A percentile compares a stretch with the other conserved stretches of the same genome.
Evolutionary conservation across 106 monocot genomes (phyloP).

Genomic region (Iris macrosiphon): DNA sequence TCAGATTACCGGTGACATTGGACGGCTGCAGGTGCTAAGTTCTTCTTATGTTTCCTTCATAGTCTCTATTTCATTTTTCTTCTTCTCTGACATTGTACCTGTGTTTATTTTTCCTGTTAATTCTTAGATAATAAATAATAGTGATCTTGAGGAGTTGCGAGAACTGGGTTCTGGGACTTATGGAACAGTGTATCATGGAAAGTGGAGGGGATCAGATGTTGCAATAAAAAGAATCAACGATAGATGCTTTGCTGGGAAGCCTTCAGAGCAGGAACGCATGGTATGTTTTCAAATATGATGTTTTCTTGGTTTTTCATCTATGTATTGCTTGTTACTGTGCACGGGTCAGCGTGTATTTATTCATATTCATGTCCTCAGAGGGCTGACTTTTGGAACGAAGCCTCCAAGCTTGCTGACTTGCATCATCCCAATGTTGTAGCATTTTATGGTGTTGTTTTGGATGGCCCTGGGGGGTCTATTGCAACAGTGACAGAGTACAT

Average conservation of each 20-base stretch:
- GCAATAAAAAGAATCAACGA: slow-evolving; percentile 39
- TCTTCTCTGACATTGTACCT: no score
- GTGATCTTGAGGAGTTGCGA: slow-evolving; percentile 29
- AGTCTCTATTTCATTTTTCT: no score
- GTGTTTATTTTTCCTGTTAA: neutral
- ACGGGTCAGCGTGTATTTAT: neutral
- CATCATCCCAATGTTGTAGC: slow-evolving; percentile 83
- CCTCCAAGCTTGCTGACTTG: slow-evolving; percentile 66
- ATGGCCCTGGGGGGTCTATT: slow-evolving; percentile 66
- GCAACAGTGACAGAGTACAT: slow-evolving; percentile 86
- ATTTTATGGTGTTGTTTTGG: slow-evolving; percentile 71
- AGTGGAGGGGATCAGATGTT: slow-evolving; percentile 41
- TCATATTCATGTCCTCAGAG: slow-evolving; percentile 22
- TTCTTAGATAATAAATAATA: slow-evolving; percentile 26
- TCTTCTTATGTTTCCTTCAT: no score
- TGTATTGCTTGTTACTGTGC: no score
- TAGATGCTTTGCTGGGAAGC: slow-evolving; percentile 25
- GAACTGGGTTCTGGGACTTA: slow-evolving; percentile 39
- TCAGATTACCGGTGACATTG: no score
- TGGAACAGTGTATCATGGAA: slow-evolving; percentile 42
- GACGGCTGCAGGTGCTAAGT: no score
- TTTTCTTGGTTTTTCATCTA: neutral
- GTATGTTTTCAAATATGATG: neutral
- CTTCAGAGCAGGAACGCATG: slow-evolving; percentile 25
- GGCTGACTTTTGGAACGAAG: slow-evolving; percentile 81